phyloP scores from a whole-genome alignment of 2,329 filamentous ascomycete species.

The Arthrocladium fulminans region DNA sequence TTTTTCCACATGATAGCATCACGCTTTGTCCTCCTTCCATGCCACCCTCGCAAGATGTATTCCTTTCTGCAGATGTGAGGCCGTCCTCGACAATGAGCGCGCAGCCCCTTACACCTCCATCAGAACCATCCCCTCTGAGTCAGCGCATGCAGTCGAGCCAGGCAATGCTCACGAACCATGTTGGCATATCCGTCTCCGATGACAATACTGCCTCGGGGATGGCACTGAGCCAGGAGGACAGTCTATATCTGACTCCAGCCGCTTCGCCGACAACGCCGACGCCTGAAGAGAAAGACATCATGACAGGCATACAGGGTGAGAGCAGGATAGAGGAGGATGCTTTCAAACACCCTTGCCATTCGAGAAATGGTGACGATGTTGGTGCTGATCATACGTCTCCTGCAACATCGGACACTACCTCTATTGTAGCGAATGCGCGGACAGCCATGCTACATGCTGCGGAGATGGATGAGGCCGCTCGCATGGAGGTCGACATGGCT shows the following conservation, averaged over 20 bases:
- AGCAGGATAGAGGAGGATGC: conserved; percentile 5
- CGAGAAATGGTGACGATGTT: not conserved
- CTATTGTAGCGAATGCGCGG: not conserved
- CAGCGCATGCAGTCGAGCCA: not conserved
- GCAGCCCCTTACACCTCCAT: conserved; percentile 17
- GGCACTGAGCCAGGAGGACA: conserved; percentile 21
- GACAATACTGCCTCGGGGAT: conserved; percentile 22
- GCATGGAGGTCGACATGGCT: not conserved
- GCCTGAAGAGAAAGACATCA: not conserved
- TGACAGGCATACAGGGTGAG: not conserved
- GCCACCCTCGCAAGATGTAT: conserved; percentile 18
- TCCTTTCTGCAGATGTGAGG: conserved; percentile 10
- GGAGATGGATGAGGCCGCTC: not conserved
- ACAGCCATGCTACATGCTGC: not conserved
- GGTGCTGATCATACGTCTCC: not conserved
- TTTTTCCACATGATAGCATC: conserved; percentile 19
- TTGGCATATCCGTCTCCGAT: not conserved
- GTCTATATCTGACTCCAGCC: conserved; percentile 15
- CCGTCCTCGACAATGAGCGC: conserved; percentile 16
- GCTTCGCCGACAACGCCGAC: not conserved
- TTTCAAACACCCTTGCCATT: conserved; percentile 5
- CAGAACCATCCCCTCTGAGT: conserved; percentile 6
- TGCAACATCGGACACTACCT: not conserved
- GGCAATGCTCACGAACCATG: conserved; percentile 6
- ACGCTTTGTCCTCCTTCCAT: conserved; percentile 16